Evolutionary conservation across 108 stramenopile species (phyloP), one percentile per base, ranked within the genome.

Genomic region (Mayamaea pseudoterrestris): DNA sequence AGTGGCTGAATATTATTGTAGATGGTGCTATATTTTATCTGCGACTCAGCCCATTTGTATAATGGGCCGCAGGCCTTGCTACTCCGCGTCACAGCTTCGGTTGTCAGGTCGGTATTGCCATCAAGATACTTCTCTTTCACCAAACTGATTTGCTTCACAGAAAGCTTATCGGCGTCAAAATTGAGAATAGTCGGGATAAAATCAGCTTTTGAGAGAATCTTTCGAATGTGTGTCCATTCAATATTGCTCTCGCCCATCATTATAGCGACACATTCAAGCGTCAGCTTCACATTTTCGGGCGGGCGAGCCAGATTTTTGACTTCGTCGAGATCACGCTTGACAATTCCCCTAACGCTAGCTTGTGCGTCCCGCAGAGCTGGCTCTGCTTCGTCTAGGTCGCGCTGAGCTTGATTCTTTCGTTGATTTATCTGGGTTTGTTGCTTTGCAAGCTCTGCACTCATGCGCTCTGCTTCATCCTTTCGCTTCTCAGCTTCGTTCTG

Each of bases 141-240:
- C 7, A 89, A 35, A 49, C 81, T 83, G 36, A 93, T 93, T 51
- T 84, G 80, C 27, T 71, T 66, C 17, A 68, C 53, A 21, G 74
- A 68, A 34, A 99, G 66, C 9, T 74, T 79, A 35, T 95, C 83
- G 17, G 93, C 88, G 60, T 80, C 69, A 67, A 97, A 97, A 52
- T 92, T 85, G n/a, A 99, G 53, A 55, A 99, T 96, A 39, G 56
- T 90, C 1, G 93, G 70, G 56, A 99, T 99, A 64, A 99, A 99
- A 41, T 96, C 93, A 12, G 74, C 69, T 54, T 82, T 80, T 13
- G 71, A 68, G 35, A 97, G 47, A 22, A 93, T 68, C 59, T 96
- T 94, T 40, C 94, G 84, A 12, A 99, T 85, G 45, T 95, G 93
- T 18, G 63, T 48, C 98, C 98, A 99, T 29, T 92, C 90, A 13